phyloP scores from a whole-genome alignment of 768 basidiomycete genomes.

The Suillus weaverae region DNA sequence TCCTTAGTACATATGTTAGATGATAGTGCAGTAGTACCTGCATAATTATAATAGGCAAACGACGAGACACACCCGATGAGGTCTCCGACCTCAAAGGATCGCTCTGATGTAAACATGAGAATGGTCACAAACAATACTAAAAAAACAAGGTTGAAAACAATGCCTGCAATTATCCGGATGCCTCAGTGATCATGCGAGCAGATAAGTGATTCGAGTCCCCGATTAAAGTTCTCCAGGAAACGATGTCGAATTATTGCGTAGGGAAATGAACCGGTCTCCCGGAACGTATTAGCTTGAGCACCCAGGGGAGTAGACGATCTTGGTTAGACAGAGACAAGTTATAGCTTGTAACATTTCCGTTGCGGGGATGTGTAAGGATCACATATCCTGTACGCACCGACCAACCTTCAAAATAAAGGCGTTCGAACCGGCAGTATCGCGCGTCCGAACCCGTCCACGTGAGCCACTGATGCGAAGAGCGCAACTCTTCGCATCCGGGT shows the following conservation, averaged over 20 bases:
- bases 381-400: too few species aligned
- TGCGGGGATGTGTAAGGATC: too few species aligned
- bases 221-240: neutral
- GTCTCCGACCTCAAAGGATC: neutral
- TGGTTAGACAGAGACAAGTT: neutral
- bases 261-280: neutral
- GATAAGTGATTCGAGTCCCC: neutral
- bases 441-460: too few species aligned
- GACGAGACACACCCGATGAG: neutral
- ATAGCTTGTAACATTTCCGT: neutral
- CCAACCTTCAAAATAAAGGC: too few species aligned
- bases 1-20: neutral
- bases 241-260: neutral
- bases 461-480: too few species aligned
- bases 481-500: too few species aligned
- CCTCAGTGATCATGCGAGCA: neutral
- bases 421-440: too few species aligned
- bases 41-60: neutral
- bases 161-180: neutral
- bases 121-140: neutral
- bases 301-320: neutral
- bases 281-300: neutral
- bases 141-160: neutral
- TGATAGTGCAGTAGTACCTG: neutral
- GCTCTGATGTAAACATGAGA: neutral